These are phyloP conservation scores for Neoascochyta sp. DNA, from an alignment of 2,329 filamentous ascomycete species.

Conservation along the genomic window DNA sequence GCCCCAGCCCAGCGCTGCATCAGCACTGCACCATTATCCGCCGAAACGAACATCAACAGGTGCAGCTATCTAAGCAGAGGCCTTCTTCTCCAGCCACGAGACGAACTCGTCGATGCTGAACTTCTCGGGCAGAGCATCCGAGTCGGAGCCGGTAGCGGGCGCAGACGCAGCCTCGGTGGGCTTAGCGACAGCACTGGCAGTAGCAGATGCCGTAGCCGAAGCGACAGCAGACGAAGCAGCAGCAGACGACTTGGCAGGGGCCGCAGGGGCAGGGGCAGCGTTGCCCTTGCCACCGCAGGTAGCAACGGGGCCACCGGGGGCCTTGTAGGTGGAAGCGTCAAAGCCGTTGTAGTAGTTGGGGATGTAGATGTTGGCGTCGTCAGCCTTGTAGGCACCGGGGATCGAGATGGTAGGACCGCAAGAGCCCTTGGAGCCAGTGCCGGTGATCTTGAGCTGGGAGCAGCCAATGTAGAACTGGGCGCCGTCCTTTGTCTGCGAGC, in stretches of 20 bases:
- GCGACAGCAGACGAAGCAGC: constrained; percentile 9
- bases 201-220: constrained; percentile 4
- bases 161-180: constrained; percentile 2
- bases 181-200: constrained; percentile 2
- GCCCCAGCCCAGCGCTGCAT: no score
- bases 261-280: constrained; percentile 7
- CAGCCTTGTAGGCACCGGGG: constrained; percentile 38
- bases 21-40: no score
- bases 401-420: constrained; percentile 41
- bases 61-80: no score
- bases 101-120: constrained; percentile 26
- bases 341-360: constrained; percentile 37
- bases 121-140: constrained; percentile 14
- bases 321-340: constrained; percentile 26
- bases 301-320: constrained; percentile 29
- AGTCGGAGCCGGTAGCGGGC: constrained; percentile 24
- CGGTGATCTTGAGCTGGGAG: constrained; percentile 45
- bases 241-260: constrained; percentile 8
- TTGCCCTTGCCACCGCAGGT: constrained; percentile 21
- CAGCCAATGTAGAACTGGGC: constrained; percentile 47
- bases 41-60: no score
- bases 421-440: constrained; percentile 33
- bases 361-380: constrained; percentile 36
- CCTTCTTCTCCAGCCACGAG: constrained; percentile 20
- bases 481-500: constrained; percentile 33